These are phyloP conservation scores for Acanthamoeba sp. DNA, from an alignment of 208 protist species.

Conservation along the genomic window DNA sequence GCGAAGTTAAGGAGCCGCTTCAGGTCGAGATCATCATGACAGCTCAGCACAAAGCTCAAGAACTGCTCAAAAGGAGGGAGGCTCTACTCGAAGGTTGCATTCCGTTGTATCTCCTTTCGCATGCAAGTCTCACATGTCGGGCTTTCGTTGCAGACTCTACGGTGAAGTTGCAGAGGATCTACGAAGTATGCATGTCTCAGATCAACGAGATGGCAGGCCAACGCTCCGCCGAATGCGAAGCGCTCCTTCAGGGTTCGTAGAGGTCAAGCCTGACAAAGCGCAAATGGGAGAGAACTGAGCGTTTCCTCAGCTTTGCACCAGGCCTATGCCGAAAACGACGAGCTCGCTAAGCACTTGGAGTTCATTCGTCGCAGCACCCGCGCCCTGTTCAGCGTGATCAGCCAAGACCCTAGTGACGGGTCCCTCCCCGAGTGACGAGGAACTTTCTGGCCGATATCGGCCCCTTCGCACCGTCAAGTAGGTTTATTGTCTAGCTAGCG, in stretches of 20 bases:
- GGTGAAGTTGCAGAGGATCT: constrained; percentile 49
- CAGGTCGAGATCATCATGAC: neutral
- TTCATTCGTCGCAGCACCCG: constrained; percentile 22
- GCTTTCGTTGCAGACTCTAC: neutral
- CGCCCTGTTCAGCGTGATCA: constrained; percentile 36
- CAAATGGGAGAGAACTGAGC: too few species aligned
- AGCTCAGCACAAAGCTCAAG: constrained; percentile 15
- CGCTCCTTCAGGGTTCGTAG: neutral
- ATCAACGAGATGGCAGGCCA: constrained; percentile 18
- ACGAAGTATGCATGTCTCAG: constrained; percentile 53
- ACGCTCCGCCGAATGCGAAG: constrained; percentile 30
- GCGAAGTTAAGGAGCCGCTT: neutral
- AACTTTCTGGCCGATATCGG: too few species aligned
- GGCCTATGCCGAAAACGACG: constrained; percentile 5
- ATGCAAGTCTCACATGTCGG: neutral
- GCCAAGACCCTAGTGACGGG: neutral
- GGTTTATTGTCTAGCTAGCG: too few species aligned
- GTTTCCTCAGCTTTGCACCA: neutral
- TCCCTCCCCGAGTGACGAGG: too few species aligned
- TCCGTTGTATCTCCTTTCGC: neutral
- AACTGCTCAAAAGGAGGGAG: constrained; percentile 22
- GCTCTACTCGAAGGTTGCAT: constrained; percentile 15
- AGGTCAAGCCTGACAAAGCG: neutral
- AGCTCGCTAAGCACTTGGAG: neutral
- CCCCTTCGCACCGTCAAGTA: too few species aligned